Evolutionary conservation across 2,329 filamentous ascomycete species (phyloP).

Genomic region (Aplosporella prunicola): DNA sequence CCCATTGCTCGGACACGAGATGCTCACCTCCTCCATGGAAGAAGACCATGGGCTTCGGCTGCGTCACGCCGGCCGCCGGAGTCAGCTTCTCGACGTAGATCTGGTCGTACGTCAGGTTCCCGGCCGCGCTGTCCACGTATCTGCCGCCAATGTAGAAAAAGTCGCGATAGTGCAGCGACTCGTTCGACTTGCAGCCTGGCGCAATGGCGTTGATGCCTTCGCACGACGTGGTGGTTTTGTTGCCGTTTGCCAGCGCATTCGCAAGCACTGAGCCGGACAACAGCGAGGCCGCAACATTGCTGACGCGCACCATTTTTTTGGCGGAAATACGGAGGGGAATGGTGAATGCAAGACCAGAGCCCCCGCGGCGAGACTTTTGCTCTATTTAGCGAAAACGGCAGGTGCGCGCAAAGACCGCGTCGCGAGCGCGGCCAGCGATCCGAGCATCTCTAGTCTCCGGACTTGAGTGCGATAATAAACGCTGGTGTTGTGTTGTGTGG

Average conservation of each 20-base stretch:
- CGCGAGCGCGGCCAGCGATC: constrained; percentile 1
- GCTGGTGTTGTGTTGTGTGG: background rate
- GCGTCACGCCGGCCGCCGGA: constrained; percentile 21
- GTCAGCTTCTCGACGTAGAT: constrained; percentile 46
- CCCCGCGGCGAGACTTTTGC: no score
- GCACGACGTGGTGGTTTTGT: background rate
- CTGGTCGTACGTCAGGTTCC: constrained; percentile 28
- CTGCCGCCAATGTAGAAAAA: constrained; percentile 20
- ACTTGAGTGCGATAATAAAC: background rate
- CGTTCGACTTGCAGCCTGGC: constrained; percentile 16
- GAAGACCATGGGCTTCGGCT: constrained; percentile 18
- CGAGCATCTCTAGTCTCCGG: background rate
- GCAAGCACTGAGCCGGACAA: background rate
- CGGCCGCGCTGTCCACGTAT: constrained; percentile 17
- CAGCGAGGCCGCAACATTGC: background rate
- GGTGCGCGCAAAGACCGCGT: background rate
- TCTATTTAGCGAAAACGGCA: constrained; percentile 7
- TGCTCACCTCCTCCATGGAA: constrained; percentile 15
- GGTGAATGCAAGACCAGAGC: background rate
- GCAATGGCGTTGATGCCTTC: constrained; percentile 7
- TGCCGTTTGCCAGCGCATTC: no score
- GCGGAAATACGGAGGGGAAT: background rate
- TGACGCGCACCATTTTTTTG: constrained; percentile 5
- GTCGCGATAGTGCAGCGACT: constrained; percentile 17
- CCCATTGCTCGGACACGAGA: background rate